phyloP scores from a whole-genome alignment of 1,139 yeast genomes.

The Kodamaea fungicola region DNA sequence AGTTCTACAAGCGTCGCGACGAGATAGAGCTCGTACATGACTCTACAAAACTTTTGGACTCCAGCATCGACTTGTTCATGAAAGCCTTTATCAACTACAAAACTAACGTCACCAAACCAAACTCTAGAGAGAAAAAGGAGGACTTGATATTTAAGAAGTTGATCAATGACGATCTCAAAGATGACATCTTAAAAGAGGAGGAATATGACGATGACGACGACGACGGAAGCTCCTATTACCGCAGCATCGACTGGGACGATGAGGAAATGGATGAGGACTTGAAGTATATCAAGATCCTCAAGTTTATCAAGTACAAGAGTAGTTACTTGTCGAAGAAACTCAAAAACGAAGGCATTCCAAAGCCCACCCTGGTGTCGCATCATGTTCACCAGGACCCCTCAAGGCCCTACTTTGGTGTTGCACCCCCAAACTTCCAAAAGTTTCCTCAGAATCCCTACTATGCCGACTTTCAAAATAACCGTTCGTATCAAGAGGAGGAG shows the following conservation, averaged over 20 bases:
- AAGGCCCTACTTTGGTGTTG: not conserved
- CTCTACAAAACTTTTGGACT: conserved; percentile 24
- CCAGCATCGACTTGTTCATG: conserved; percentile 36
- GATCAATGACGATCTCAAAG: conserved; percentile 39
- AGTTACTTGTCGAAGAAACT: conserved; percentile 11
- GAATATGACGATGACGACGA: conserved; percentile 36
- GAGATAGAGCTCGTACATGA: conserved; percentile 19
- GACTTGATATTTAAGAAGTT: conserved; percentile 38
- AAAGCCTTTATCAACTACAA: conserved; percentile 40
- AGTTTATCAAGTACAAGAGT: conserved; percentile 41
- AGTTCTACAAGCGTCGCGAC: conserved; percentile 25
- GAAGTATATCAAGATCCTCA: conserved; percentile 42
- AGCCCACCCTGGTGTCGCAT: conserved; percentile 6
- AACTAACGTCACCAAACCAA: conserved; percentile 13
- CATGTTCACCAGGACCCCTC: conserved; percentile 4
- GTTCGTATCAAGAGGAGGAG: conserved; percentile 13
- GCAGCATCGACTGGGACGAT: conserved; percentile 48
- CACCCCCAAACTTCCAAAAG: conserved; percentile 13
- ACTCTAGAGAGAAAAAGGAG: conserved; percentile 26
- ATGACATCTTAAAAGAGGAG: conserved; percentile 36
- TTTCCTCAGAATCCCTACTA: conserved; percentile 30
- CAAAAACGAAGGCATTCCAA: conserved; percentile 3
- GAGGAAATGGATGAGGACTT: conserved; percentile 50
- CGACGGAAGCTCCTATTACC: conserved; percentile 13
- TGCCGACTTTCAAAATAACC: conserved; percentile 22